Conservation (phyloP, 345 rosid genomes). For the Euphorbia tirucalli region DNA sequence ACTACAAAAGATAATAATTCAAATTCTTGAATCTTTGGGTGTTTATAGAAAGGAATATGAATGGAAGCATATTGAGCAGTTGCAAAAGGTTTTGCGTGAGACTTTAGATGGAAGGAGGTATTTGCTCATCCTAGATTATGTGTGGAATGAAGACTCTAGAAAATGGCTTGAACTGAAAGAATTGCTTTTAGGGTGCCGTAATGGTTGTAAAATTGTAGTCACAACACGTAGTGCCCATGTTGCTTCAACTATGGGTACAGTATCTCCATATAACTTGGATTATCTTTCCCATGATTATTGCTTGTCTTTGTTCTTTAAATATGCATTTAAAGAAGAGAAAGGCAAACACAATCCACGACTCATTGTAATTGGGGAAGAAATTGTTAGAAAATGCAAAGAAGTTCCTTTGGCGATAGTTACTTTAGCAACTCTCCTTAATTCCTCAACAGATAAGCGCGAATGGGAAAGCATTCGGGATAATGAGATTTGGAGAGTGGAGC, state of each 20-base stretch:
- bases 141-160: no score
- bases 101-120: neutral
- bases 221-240: slow-evolving; percentile 8
- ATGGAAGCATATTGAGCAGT: neutral
- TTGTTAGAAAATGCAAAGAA: neutral
- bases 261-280: neutral
- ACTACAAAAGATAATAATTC: no score
- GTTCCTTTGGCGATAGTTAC: no score
- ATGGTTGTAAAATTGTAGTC: neutral
- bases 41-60: neutral
- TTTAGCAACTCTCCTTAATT: no score
- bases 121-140: slow-evolving; percentile 14
- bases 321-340: slow-evolving; percentile 23
- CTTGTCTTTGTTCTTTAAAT: slow-evolving; percentile 20
- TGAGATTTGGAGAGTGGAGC: neutral
- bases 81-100: neutral
- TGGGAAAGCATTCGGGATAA: neutral
- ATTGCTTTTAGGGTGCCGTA: neutral
- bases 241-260: neutral
- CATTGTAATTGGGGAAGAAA: neutral
- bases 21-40: no score
- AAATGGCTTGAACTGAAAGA: neutral
- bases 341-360: neutral
- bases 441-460: neutral
- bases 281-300: slow-evolving; percentile 10